Conservation (phyloP, 2,329 filamentous ascomycete species). For the Aulographum hederae region DNA sequence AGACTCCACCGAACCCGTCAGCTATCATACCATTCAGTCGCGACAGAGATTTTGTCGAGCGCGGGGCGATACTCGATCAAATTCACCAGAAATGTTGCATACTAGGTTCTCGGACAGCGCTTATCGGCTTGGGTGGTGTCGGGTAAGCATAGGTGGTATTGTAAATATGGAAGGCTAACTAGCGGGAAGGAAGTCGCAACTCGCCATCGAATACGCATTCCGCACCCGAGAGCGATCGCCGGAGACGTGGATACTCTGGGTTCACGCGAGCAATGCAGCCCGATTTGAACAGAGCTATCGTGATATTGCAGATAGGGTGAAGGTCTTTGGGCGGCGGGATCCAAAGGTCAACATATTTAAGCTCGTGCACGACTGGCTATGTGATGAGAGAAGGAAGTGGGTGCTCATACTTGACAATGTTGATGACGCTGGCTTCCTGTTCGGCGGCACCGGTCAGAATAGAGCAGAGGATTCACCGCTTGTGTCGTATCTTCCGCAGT, state of each 20-base stretch:
- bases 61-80: constrained; percentile 5
- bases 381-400: constrained; percentile 7
- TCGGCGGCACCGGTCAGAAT: constrained; percentile 2
- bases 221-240: constrained; percentile 4
- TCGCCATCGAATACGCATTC: constrained; percentile 8
- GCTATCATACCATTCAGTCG: constrained; percentile 8
- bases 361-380: constrained; percentile 7
- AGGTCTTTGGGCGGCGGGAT: constrained; percentile 6
- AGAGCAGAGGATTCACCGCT: constrained; percentile 2
- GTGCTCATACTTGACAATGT: constrained; percentile 10
- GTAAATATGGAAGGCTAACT: background rate
- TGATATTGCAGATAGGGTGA: constrained; percentile 7
- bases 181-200: constrained; percentile 5
- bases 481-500: background rate
- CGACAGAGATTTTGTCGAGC: constrained; percentile 11
- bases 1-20: background rate
- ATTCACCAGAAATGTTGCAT: constrained; percentile 5
- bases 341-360: constrained; percentile 8
- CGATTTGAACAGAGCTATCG: constrained; percentile 6
- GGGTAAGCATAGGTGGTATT: constrained; percentile 6
- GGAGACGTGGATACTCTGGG: constrained; percentile 1
- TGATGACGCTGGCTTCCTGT: constrained; percentile 9
- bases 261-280: constrained; percentile 5
- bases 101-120: constrained; percentile 8
- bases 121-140: constrained; percentile 11